Percentiles rank a stretch among this genome's conserved stretches.
These are phyloP conservation scores for Aspergillus vadensis DNA, from an alignment of 2,329 filamentous ascomycete genomes.

Conservation along the genomic window DNA sequence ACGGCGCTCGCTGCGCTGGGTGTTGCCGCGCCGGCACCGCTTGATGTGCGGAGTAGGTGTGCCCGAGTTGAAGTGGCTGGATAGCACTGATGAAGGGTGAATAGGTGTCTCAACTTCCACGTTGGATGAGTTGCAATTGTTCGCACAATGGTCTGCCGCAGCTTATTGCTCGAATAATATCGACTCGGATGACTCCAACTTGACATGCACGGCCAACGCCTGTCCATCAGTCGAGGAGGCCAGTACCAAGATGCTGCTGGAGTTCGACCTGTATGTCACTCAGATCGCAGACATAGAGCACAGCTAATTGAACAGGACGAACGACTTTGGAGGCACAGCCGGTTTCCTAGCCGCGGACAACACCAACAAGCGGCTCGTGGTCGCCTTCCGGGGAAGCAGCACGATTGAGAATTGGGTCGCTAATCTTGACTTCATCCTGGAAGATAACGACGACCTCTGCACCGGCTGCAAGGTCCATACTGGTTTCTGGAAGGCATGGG, in stretches of 20 bases:
- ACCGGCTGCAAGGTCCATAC: slow-evolving; percentile 44
- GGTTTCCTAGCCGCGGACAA: slow-evolving; percentile 52
- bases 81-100: background rate
- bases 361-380: slow-evolving; percentile 43
- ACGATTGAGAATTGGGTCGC: slow-evolving; percentile 37
- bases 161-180: slow-evolving; percentile 56
- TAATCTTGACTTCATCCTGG: slow-evolving; percentile 32
- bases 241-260: slow-evolving; percentile 48
- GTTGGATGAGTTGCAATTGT: slow-evolving; percentile 48
- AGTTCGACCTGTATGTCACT: slow-evolving; percentile 51
- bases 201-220: slow-evolving; percentile 50
- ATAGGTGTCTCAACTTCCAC: slow-evolving; percentile 45
- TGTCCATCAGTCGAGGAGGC: slow-evolving; percentile 53
- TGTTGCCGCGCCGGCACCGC: slow-evolving; percentile 12
- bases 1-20: slow-evolving; percentile 10
- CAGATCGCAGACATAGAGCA: background rate
- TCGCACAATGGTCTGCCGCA: slow-evolving; percentile 56
- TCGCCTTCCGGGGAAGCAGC: slow-evolving; percentile 41
- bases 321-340: slow-evolving; percentile 44
- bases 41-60: slow-evolving; percentile 27
- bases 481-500: slow-evolving; percentile 55
- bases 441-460: slow-evolving; percentile 45
- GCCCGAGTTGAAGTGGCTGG: background rate
- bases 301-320: slow-evolving; percentile 17
- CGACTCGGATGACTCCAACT: slow-evolving; percentile 44